Percentiles rank a stretch among this genome's conserved stretches.
Evolutionary conservation across 768 basidiomycete species (phyloP).

Genomic region (Tylopilus sp.): DNA sequence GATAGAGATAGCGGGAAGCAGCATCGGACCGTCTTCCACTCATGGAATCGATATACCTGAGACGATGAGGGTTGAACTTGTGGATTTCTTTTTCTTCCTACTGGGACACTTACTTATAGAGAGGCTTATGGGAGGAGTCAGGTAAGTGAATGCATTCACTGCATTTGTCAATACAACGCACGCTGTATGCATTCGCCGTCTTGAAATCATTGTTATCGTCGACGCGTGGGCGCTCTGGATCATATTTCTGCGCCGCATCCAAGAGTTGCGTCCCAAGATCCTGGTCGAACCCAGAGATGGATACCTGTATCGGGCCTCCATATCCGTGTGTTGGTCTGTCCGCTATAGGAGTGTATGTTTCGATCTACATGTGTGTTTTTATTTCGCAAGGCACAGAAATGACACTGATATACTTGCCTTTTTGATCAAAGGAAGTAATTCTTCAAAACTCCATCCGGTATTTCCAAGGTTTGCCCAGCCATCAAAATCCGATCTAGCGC

Average conservation of each 20-base stretch:
- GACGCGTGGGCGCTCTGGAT: constrained; percentile 41
- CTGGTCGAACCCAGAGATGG: constrained; percentile 1
- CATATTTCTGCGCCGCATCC: constrained; percentile 42
- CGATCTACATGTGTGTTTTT: constrained; percentile 33
- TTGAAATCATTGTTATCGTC: constrained; percentile 49
- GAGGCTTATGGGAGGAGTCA: constrained; percentile 5
- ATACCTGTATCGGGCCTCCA: constrained; percentile 30
- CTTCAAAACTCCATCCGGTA: constrained; percentile 56
- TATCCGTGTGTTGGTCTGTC: constrained; percentile 38
- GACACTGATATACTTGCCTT: constrained; percentile 41
- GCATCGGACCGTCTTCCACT: constrained; percentile 4
- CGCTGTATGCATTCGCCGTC: constrained; percentile 23
- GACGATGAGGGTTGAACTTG: neutral
- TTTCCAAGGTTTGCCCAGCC: constrained; percentile 53
- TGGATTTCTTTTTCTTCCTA: neutral
- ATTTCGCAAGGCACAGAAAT: constrained; percentile 6
- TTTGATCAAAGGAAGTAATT: constrained; percentile 54
- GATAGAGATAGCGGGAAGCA: constrained; percentile 2
- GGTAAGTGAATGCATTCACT: neutral
- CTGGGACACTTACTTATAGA: constrained; percentile 13
- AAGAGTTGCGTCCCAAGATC: constrained; percentile 41
- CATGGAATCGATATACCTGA: constrained; percentile 1
- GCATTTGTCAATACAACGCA: neutral
- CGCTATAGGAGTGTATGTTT: constrained; percentile 32
- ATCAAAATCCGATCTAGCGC: constrained; percentile 60